phyloP scores from a whole-genome alignment of 2,329 filamentous ascomycete species.

The Exophiala oligosperma region DNA sequence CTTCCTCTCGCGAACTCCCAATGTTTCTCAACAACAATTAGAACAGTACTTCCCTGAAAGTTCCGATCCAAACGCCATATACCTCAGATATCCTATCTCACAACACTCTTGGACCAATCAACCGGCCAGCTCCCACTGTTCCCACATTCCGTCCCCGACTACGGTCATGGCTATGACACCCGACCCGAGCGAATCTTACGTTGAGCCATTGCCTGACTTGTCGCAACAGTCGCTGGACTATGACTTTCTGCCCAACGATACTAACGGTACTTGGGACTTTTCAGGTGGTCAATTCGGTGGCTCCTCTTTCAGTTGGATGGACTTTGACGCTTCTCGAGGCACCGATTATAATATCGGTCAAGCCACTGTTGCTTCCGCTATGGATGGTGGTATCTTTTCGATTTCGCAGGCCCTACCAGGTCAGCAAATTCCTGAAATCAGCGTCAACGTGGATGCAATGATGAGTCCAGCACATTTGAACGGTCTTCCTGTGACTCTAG shows the following conservation, averaged over 20 bases:
- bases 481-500: not conserved
- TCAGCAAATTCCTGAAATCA: slow-evolving; percentile 3
- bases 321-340: slow-evolving; percentile 19
- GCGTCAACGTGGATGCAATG: slow-evolving; percentile 5
- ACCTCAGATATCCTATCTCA: slow-evolving; percentile 26
- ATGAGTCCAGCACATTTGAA: slow-evolving; percentile 3
- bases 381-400: not conserved
- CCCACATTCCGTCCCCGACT: slow-evolving; percentile 15
- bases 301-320: slow-evolving; percentile 23
- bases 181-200: slow-evolving; percentile 3
- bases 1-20: slow-evolving; percentile 23
- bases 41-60: slow-evolving; percentile 21
- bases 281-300: slow-evolving; percentile 18
- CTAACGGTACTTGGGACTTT: slow-evolving; percentile 24
- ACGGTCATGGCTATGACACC: slow-evolving; percentile 7
- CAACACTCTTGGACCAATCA: slow-evolving; percentile 25
- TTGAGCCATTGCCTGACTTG: slow-evolving; percentile 14
- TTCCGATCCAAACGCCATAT: slow-evolving; percentile 21
- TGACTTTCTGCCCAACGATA: slow-evolving; percentile 17
- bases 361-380: slow-evolving; percentile 20
- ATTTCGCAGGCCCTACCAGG: not conserved
- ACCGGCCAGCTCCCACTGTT: slow-evolving; percentile 21
- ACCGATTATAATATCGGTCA: slow-evolving; percentile 24
- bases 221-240: slow-evolving; percentile 4
- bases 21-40: slow-evolving; percentile 22